Evolutionary conservation across 495 filamentous ascomycete species (phyloP), one percentile per base, ranked within the genome.

Genomic region (Penicillium daleae): DNA sequence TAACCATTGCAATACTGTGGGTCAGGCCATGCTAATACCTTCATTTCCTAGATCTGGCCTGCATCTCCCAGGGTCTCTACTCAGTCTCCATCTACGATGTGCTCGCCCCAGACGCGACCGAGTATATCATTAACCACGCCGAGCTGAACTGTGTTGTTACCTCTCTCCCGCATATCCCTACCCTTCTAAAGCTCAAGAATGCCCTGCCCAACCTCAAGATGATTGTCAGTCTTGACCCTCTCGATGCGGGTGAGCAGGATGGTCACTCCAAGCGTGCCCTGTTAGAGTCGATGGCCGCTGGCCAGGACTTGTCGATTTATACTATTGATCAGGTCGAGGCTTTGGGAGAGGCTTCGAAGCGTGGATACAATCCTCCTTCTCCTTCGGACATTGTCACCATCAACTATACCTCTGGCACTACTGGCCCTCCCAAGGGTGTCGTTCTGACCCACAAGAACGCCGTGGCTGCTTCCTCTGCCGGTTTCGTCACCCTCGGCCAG

Each of bases 331-430:
- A 95, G 56, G 86, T 90, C 3, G 96, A 99, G 77, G 83, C 86
- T 48, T 64, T 97, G 13, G 95, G 96, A 19, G 86, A 81, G 40
- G 75, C 84, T 22, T 85, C 86, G 6, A 88, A 88, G 31, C 83
- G 86, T 33, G 84, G 88, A 46, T 87, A 87, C 54, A 79, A 80
- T 46, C 85, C 89, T 32, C 94, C 95, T 9, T 77, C 76, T 32
- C 85, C 90, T 0, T 83, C 89, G 3, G 93, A 97, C 70, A 83
- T 90, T 68, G 82, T 96, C 59, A 98, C 95, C 33, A 93, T 99
- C 78, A 99, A 98, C 79, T 99, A 99, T 78, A 99, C 95, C 10
- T 96, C 92, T 13, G 95, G 95, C 19, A 99, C 95, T 10, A 99
- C 95, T 0, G 96, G 95, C 7, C 85, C 90, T 63, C 95, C 95